A percentile compares a stretch with the other conserved stretches of the same genome.
phyloP scores from a whole-genome alignment of 306 rosid genomes.

The Vachellia collinsii region DNA sequence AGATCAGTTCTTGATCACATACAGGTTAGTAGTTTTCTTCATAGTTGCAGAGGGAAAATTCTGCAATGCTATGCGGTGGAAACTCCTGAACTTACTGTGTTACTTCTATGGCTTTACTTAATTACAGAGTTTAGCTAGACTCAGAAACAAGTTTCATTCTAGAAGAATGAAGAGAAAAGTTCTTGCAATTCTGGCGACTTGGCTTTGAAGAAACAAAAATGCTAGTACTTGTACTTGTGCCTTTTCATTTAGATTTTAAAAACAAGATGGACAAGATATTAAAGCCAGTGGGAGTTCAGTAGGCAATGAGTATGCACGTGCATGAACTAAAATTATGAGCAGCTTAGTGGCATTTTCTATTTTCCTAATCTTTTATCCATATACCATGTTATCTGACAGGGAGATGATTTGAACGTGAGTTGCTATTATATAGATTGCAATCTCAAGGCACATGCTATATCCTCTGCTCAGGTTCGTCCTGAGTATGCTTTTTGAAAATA shows the following conservation, averaged over 20 bases:
- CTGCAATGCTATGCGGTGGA: not conserved
- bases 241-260: not conserved
- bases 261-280: not conserved
- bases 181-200: not conserved
- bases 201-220: not conserved
- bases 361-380: slow-evolving; percentile 21
- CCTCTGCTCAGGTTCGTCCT: slow-evolving; percentile 80
- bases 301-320: not conserved
- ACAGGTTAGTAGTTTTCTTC: slow-evolving; percentile 46
- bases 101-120: not conserved
- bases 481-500: slow-evolving; percentile 21
- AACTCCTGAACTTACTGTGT: not conserved
- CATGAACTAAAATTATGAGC: slow-evolving; percentile 7
- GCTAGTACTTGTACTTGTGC: not conserved
- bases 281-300: not conserved
- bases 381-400: slow-evolving; percentile 53
- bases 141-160: not conserved
- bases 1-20: slow-evolving; percentile 93
- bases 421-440: slow-evolving; percentile 83
- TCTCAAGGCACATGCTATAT: slow-evolving; percentile 81
- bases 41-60: not conserved
- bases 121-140: not conserved
- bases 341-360: slow-evolving; percentile 8
- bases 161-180: not conserved
- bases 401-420: slow-evolving; percentile 77